Conservation (phyloP, 192 early-diverging fungal genomes). For the Jimgerdemannia flammicorona region DNA sequence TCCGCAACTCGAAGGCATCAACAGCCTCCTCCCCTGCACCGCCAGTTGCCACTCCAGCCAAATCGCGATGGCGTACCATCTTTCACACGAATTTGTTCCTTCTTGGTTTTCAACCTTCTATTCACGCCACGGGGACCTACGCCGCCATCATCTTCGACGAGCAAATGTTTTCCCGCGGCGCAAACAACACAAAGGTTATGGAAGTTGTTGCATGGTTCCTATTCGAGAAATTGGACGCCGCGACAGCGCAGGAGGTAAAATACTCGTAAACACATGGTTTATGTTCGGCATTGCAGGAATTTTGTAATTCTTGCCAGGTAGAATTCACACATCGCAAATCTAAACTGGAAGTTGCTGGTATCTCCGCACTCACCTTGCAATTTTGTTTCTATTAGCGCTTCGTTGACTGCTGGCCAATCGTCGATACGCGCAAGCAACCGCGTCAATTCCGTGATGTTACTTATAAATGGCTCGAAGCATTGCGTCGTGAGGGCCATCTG, state of each 20-base stretch:
- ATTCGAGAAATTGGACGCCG: constrained; percentile 12
- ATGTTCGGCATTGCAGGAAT: too few relatives aligned
- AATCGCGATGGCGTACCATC: constrained; percentile 1
- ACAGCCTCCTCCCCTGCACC: not conserved
- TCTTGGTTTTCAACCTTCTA: constrained; percentile 11
- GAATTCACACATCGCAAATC: too few relatives aligned
- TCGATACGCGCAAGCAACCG: not conserved
- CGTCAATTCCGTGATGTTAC: not conserved
- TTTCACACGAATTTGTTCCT: constrained; percentile 15
- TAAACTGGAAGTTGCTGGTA: too few relatives aligned
- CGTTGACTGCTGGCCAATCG: not conserved
- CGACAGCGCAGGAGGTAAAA: constrained; percentile 1
- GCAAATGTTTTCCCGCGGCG: constrained; percentile 7
- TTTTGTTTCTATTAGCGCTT: not conserved
- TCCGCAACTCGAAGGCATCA: not conserved
- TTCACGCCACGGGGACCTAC: constrained; percentile 13
- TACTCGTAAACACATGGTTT: too few relatives aligned
- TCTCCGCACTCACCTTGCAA: too few relatives aligned
- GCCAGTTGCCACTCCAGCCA: not conserved
- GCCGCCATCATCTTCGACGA: constrained; percentile 9
- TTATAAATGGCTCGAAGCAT: not conserved
- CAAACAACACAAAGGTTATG: constrained; percentile 16
- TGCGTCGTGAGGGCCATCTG: not conserved
- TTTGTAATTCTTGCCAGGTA: too few relatives aligned
- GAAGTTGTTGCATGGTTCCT: constrained; percentile 21